Base-by-base conservation (phyloP, 169 alveolate genomes). In the Plasmodium coatneyi region DNA sequence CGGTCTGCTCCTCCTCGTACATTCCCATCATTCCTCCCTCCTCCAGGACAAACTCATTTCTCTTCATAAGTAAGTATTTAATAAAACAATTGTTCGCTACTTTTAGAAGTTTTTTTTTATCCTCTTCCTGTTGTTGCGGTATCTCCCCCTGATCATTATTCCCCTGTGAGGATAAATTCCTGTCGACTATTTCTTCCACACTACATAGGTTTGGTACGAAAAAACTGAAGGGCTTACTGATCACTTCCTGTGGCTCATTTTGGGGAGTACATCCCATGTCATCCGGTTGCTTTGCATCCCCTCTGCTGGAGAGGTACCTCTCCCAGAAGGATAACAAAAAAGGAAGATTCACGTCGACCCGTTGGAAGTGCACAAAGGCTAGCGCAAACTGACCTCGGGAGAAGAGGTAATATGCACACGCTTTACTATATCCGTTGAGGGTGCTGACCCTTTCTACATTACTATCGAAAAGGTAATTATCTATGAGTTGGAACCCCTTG, bases 401-500 rank as follows among this genome's bases (percentile, higher is more conserved):
- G 34, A 89, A 89, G 25, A 36, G 46, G 46, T 41, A 43, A 25
- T 89, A 89, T 7, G 83, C 94, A 89, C 94, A 89, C 25, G 89
- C 89, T 56, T 89, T 89, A 60, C 32, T 89, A 60, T 89, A 89
- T 30, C 56, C 90, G 19, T 78, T 12, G 16, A 89, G 25, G 0
- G 71, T 80, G 66, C 16, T 36, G 7, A n/a, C n/a, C 46, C 71
- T 89, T 2, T 89, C 94, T 2, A 9, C 1, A n/a, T 89, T 74
- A 60, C 32, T 66, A 28, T 89, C 82, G 32, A 79, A 89, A 12
- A 32, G n/a, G 39, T 79, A 78, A 32, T 89, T 89, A 7, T 89
- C 76, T 0, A 89, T 89, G 12, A 89, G 43, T 1, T 60, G n/a
- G 71, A 89, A 89, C 19, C 94, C 94, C 39, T 39, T 78, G 80